These are phyloP conservation scores for Trichoderma asperelloides DNA, from an alignment of 495 filamentous ascomycete species.

Conservation along the genomic window DNA sequence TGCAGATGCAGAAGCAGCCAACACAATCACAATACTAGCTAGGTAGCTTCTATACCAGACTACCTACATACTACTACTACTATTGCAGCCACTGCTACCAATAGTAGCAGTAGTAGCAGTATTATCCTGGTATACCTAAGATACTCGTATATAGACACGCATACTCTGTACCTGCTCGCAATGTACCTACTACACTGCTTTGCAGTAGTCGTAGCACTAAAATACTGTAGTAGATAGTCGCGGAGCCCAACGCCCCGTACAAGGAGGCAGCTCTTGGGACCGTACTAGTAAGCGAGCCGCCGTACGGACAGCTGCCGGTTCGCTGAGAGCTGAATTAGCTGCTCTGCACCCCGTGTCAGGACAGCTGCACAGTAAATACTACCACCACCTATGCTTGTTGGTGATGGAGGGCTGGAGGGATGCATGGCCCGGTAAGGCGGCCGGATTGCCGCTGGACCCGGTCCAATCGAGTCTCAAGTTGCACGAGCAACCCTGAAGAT, in stretches of 20 bases:
- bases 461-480: not conserved
- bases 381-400: not conserved
- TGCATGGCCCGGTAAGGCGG: not conserved
- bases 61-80: too few species aligned
- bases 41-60: not conserved
- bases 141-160: too few species aligned
- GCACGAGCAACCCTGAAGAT: not conserved
- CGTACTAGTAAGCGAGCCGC: too few species aligned
- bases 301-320: not conserved
- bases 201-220: too few species aligned
- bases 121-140: not conserved
- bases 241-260: too few species aligned
- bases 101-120: too few species aligned
- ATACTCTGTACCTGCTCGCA: too few species aligned
- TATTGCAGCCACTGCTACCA: too few species aligned
- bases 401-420: not conserved
- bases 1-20: not conserved
- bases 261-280: too few species aligned
- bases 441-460: not conserved
- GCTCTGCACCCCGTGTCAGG: not conserved
- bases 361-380: too few species aligned
- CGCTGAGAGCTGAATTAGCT: not conserved
- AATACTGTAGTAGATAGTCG: too few species aligned
- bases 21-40: not conserved
- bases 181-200: too few species aligned